A percentile compares a stretch with the other conserved stretches of the same genome.
Conservation (phyloP, 768 basidiomycete species). For the Agaricus bisporus region DNA sequence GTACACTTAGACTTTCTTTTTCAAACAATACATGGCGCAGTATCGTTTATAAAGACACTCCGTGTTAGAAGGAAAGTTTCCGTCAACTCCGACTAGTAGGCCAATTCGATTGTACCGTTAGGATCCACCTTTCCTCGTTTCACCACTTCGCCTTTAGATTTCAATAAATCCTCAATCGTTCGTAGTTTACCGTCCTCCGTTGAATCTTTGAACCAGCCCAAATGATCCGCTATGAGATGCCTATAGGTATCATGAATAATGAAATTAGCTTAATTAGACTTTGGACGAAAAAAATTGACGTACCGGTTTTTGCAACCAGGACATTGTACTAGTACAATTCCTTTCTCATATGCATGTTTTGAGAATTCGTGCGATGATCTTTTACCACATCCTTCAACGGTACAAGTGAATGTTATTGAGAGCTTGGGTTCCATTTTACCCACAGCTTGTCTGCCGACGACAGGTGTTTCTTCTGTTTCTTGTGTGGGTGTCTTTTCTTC, state of each 20-base stretch:
- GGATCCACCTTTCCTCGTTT: conserved; percentile 40
- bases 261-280: too few species aligned
- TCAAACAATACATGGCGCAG: neutral
- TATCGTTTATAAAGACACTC: neutral
- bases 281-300: neutral
- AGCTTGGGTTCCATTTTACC: conserved; percentile 47
- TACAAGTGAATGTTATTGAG: conserved; percentile 83
- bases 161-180: conserved; percentile 81
- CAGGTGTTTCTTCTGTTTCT: neutral
- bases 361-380: conserved; percentile 89
- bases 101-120: conserved; percentile 52
- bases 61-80: too few species aligned
- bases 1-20: neutral
- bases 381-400: conserved; percentile 59
- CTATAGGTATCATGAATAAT: conserved; percentile 25
- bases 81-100: conserved; percentile 13
- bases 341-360: conserved; percentile 76
- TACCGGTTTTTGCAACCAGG: conserved; percentile 86
- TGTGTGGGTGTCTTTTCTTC: neutral
- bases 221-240: conserved; percentile 83
- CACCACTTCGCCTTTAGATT: conserved; percentile 74
- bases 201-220: conserved; percentile 88
- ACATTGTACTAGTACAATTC: conserved; percentile 89
- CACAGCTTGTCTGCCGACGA: neutral
- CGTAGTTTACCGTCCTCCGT: conserved; percentile 65